A percentile compares a stretch with the other conserved stretches of the same genome.
Conservation (phyloP, 352 stramenopile genomes). For the Pythium monospermum region DNA sequence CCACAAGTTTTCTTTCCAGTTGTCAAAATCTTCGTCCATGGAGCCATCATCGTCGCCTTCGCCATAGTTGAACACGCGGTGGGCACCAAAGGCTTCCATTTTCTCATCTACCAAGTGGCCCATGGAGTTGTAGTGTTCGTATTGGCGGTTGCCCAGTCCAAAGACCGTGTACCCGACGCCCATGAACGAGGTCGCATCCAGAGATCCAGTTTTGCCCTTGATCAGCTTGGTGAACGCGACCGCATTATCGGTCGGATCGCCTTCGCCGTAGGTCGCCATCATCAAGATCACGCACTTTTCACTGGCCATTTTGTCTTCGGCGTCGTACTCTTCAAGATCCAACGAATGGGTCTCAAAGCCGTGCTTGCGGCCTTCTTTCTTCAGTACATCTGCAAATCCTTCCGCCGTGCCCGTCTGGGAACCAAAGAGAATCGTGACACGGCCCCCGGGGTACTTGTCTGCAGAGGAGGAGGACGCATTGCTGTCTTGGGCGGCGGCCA, state of each 20-base stretch:
- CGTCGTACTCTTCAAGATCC: constrained; percentile 95
- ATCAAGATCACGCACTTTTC: constrained; percentile 89
- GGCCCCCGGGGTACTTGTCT: constrained; percentile 51
- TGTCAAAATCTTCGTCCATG: constrained; percentile 91
- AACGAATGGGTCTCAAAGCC: constrained; percentile 86
- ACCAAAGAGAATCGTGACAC: constrained; percentile 93
- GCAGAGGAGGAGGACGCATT: background rate
- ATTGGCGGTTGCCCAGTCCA: constrained; percentile 97
- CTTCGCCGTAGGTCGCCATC: constrained; percentile 97
- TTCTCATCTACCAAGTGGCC: constrained; percentile 89
- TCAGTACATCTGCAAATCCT: constrained; percentile 93
- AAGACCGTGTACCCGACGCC: constrained; percentile 94
- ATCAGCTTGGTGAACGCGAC: constrained; percentile 91
- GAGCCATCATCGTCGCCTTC: constrained; percentile 96
- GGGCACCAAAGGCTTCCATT: constrained; percentile 82
- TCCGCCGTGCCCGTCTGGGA: constrained; percentile 98
- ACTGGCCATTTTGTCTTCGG: constrained; percentile 38
- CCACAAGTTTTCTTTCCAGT: constrained; percentile 95
- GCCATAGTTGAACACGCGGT: constrained; percentile 86
- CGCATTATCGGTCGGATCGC: constrained; percentile 98
- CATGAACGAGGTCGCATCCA: constrained; percentile 28
- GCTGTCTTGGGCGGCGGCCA: background rate
- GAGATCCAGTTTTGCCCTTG: constrained; percentile 52
- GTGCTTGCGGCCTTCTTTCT: constrained; percentile 82
- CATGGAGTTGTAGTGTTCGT: constrained; percentile 98